Evolutionary conservation across 2,329 filamentous ascomycete genomes (phyloP).

Genomic region (Dothideomycetes sp.): DNA sequence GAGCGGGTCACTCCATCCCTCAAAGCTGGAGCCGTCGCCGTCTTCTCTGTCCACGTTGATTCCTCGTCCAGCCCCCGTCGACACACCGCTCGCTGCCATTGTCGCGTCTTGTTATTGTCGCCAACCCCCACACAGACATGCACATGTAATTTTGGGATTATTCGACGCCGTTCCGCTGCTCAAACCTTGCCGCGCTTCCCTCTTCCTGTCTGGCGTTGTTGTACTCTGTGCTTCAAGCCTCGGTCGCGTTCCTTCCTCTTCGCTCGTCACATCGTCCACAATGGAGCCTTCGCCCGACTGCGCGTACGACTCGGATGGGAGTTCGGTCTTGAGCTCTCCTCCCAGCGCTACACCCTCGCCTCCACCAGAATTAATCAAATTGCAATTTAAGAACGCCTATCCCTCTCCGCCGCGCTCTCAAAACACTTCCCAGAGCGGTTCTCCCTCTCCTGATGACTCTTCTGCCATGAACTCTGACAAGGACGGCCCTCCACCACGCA

Average conservation of each 20-base stretch:
- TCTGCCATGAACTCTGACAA: conserved; percentile 35
- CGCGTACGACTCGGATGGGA: conserved; percentile 17
- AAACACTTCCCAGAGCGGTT: conserved; percentile 32
- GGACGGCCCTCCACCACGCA: conserved; percentile 59
- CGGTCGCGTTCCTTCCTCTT: neutral
- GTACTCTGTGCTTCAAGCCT: too few relatives aligned
- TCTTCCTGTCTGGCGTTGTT: too few relatives aligned
- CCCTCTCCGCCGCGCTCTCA: conserved; percentile 29
- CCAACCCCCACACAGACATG: conserved; percentile 4
- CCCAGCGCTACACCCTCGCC: conserved; percentile 25
- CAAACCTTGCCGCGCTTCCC: conserved; percentile 1
- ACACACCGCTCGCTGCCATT: conserved; percentile 4
- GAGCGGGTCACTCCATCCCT: neutral
- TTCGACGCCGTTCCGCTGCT: neutral
- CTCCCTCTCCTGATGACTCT: conserved; percentile 34
- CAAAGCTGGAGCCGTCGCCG: neutral
- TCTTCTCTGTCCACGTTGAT: neutral
- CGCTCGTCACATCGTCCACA: conserved; percentile 11
- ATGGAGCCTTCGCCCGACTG: conserved; percentile 18
- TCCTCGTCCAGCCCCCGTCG: neutral
- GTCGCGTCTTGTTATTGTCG: conserved; percentile 8
- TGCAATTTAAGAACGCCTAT: conserved; percentile 11
- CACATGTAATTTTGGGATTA: conserved; percentile 5
- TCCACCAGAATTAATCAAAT: conserved; percentile 16
- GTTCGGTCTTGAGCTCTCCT: conserved; percentile 29